Evolutionary conservation across 306 rosid species (phyloP), one percentile per base, ranked within the genome.

Genomic region (Ammopiptanthus mongolicus): DNA sequence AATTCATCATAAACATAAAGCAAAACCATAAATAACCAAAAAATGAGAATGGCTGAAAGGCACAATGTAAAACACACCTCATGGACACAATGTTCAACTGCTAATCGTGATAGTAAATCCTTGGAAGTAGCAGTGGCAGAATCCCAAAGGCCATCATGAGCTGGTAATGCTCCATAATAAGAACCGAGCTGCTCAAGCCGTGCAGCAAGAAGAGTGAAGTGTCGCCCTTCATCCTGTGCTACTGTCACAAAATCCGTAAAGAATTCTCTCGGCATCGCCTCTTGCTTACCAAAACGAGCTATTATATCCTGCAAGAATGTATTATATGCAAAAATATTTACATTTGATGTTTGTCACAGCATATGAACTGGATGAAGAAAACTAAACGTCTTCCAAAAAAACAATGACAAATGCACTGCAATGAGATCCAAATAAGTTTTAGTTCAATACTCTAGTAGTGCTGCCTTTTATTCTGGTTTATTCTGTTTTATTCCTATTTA

Each of bases 71-170:
- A 69, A 66, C 81, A 51, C 78, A 87, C 97, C 96, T 94, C 96
- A 25, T 91, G 98, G 66, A 91, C 96, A 41, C 97, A 91, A 79
- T 94, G 96, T 84, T 94, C 95, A 69, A 91, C 79, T 0, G 97
- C 95, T 67, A 94, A 74, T 31, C 98, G 88, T 15, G 97, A 88
- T 51, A 91, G 75, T 70, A 91, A 75, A 81, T 91, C 95, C 77
- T 87, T 80, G 36, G 93, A 87, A 41, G 97, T 94, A 46, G 93
- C 89, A 29, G 56, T 73, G 74, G 98, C 97, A 55, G 98, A 91
- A 81, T 87, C 96, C 96, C 96, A 91, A 14, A 90, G 94, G 63
- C 98, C 97, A 65, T 90, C 97, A 21, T 94, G 97, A 62, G 86
- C 93, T 0, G 93, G 90, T 50, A 89, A 85, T 33, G 96, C 93